Conservation (phyloP, 164 flowering plant species). For the Pachysandra terminalis region DNA sequence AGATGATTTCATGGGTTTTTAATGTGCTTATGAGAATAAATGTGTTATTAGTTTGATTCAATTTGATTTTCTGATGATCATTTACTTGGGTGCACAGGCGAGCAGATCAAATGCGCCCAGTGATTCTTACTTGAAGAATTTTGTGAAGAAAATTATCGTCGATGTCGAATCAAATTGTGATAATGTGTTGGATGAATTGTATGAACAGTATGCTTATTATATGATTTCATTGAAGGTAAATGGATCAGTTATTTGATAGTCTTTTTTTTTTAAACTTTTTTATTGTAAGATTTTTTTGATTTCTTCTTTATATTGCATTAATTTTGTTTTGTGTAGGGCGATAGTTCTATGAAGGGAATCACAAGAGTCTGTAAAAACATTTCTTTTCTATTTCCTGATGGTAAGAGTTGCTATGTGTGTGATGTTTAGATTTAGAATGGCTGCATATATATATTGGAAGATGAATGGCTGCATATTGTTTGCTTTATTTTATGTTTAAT, state of each 20-base stretch:
- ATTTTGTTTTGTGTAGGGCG: constrained; percentile 45
- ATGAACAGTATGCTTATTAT: constrained; percentile 59
- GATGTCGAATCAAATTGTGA: constrained; percentile 57
- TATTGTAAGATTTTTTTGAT: too few relatives aligned
- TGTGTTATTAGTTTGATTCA: too few relatives aligned
- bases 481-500: neutral
- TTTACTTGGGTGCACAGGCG: constrained; percentile 14
- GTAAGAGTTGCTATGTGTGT: constrained; percentile 28
- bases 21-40: too few relatives aligned
- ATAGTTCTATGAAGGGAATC: constrained; percentile 24
- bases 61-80: too few relatives aligned
- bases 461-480: neutral
- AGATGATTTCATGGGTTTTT: too few relatives aligned
- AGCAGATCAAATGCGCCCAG: constrained; percentile 10
- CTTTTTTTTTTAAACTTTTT: too few relatives aligned
- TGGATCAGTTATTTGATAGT: neutral
- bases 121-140: constrained; percentile 45
- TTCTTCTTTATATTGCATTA: neutral
- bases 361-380: constrained; percentile 55
- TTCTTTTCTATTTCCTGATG: constrained; percentile 71
- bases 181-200: constrained; percentile 64
- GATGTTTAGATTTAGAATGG: neutral
- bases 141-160: constrained; percentile 71
- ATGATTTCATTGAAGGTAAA: constrained; percentile 63
- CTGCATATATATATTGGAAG: too few relatives aligned